These are phyloP conservation scores for Stemphylium lycopersici DNA, from an alignment of 2,329 filamentous ascomycete species.

Conservation along the genomic window DNA sequence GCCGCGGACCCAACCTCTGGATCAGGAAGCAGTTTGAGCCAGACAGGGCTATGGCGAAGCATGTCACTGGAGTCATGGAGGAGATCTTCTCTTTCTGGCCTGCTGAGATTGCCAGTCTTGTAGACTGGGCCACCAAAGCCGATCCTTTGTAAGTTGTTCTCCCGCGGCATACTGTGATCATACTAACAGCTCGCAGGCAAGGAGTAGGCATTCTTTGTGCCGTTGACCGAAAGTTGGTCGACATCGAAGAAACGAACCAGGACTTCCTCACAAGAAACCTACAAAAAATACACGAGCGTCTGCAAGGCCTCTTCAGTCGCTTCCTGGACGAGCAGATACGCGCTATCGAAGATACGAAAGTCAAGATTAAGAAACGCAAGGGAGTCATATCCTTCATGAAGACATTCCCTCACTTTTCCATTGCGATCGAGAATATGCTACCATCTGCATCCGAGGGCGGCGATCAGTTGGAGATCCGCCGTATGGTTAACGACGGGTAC, in stretches of 20 bases:
- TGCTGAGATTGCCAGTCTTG: conserved; percentile 75
- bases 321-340: conserved; percentile 95
- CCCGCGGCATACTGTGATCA: background rate
- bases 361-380: conserved; percentile 98
- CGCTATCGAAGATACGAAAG: conserved; percentile 96
- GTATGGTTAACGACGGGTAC: conserved; percentile 85
- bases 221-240: conserved; percentile 77
- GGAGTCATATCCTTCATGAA: conserved; percentile 95
- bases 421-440: conserved; percentile 84
- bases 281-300: conserved; percentile 76
- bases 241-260: conserved; percentile 88
- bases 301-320: conserved; percentile 79
- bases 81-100: conserved; percentile 84
- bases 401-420: conserved; percentile 86
- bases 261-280: conserved; percentile 83
- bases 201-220: conserved; percentile 84
- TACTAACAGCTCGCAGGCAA: conserved; percentile 64
- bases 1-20: conserved; percentile 74
- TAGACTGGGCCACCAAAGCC: conserved; percentile 80
- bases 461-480: conserved; percentile 68
- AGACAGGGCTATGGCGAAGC: conserved; percentile 82
- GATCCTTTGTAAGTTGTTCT: conserved; percentile 75
- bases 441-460: conserved; percentile 57
- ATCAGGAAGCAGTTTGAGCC: conserved; percentile 82
- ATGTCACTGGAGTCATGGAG: conserved; percentile 86